Evolutionary conservation across 345 rosid species (phyloP).

Genomic region (Euphorbia peplus): DNA sequence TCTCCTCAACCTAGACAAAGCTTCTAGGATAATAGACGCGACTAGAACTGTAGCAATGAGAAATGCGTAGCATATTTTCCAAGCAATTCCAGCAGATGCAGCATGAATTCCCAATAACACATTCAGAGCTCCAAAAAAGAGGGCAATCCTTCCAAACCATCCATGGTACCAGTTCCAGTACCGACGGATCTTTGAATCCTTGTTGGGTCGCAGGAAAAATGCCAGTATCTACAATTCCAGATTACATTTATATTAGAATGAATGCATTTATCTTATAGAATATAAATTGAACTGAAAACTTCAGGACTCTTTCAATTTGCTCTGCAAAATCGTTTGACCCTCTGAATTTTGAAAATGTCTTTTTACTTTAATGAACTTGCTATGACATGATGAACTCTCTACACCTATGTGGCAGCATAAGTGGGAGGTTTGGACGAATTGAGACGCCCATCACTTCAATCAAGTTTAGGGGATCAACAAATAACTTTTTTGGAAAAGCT

Average conservation of each 20-base stretch:
- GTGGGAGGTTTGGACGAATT: too few relatives aligned
- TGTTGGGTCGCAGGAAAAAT: conserved; percentile 69
- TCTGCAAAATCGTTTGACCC: too few relatives aligned
- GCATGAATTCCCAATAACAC: conserved; percentile 62
- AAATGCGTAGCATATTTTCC: conserved; percentile 80
- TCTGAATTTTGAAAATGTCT: too few relatives aligned
- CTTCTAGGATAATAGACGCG: conserved; percentile 55
- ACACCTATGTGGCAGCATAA: too few relatives aligned
- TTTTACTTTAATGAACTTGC: too few relatives aligned
- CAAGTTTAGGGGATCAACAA: too few relatives aligned
- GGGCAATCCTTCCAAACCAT: conserved; percentile 76
- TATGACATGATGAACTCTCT: too few relatives aligned
- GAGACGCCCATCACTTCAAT: too few relatives aligned
- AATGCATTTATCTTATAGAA: not conserved
- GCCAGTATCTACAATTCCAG: conserved; percentile 55
- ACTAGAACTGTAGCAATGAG: conserved; percentile 48
- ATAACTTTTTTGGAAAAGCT: too few relatives aligned
- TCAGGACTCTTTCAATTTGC: too few relatives aligned
- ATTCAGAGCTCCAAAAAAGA: conserved; percentile 75
- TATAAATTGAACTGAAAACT: not conserved
- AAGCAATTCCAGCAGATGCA: conserved; percentile 52
- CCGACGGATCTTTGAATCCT: conserved; percentile 60
- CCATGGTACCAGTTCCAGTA: conserved; percentile 92
- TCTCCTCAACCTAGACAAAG: conserved; percentile 39
- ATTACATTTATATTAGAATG: not conserved